Base-by-base conservation (phyloP, 2,329 filamentous ascomycete genomes). In the Albophoma yamanashiensis region DNA sequence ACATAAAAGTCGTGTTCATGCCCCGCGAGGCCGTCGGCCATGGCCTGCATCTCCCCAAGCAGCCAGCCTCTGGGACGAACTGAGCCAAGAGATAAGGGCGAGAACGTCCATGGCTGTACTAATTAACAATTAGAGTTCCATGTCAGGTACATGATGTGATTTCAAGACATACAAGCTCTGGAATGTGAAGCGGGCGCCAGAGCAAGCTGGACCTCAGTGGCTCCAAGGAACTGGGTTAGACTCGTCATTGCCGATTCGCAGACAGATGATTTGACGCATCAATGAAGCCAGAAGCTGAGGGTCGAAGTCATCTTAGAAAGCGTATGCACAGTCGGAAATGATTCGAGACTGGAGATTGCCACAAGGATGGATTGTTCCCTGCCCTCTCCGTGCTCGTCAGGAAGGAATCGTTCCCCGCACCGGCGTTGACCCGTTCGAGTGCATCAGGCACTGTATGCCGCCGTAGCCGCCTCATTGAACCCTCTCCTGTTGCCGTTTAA, bases 1-100 rank as follows among this genome's bases (percentile, higher is more conserved):
- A 74, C 71, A 67, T 83, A 85, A 64, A 85, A 85, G 56, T 83
- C 79, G 55, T 70, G 64, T 63, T 79, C 65, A 61, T 83, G 79
- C 4, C 83, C 82, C 0, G 79, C 78, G 0, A 84, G 74, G 2
- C 82, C 82, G 59, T 76, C 67, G 22, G 78, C 79, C 66, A 76
- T 76, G 39, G 80, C 72, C 7, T 71, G 65, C 57, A 84, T 69
- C 65, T 85, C 77, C 36, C 79, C 76, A 27, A 72, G 68, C 7
- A 85, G 72, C 78, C 82, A 85, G 60, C 82, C 82, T 11, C 67
- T 62, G 0, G 82, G 75, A 56, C 73, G 77, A 56, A 84, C 75
- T 4, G 76, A 71, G n/a, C 80, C 80, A 17, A 83, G 68, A 0
- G 79, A 73, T 1, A 82, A 65, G 3, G 65, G 63, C 3, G 63